Evolutionary conservation across 225 moss, liverwort and hornwort genomes (phyloP), one percentile per base, ranked within the genome.

Genomic region (Ulota crispa): DNA sequence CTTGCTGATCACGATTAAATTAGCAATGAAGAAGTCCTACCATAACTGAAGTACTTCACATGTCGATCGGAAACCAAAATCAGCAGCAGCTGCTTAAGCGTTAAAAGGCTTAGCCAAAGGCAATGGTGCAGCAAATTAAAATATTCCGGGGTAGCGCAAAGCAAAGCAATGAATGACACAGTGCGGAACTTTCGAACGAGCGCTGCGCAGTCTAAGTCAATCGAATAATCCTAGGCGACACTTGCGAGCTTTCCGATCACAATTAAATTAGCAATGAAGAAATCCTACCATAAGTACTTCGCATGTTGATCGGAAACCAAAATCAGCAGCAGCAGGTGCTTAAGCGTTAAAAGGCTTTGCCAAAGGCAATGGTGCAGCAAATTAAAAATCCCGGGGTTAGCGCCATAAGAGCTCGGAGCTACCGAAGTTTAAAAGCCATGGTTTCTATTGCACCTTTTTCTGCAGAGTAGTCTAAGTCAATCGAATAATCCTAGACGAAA

Each of bases 131-230:
- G 4, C 53, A 6, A 6, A 26, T 66, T 7, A 26, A 62, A 61
- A 34, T 4, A 67, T 77, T 77, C 72, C 7, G 21, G 21, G 15
- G 24, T 34, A 34, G 21, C 37, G 67, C 83, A 14, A 14, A 14
- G 76, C 71, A 50, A 50, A 42, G 55, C 11, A 53, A 13, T 27
- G 23, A 72, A 12, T 32, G 31, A 8, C n/a, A 18, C 75, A 14
- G 37, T 37, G 64, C 45, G 23, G 19, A 47, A 75, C 39, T 24
- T 80, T 72, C 61, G 83, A 76, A 52, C 62, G 75, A 72, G 75
- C 20, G 16, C 2, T 8, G 39, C n/a, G n/a, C n/a, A 71, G 9
- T 14, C 57, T 1, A 39, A 20, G 10, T 11, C 39, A 32, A 19
- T 50, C 41, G 66, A 24, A 23, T 30, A 76, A 47, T 10, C 42